Percentiles rank a stretch among this genome's conserved stretches.
phyloP scores from a whole-genome alignment of 2,329 filamentous ascomycete species.

The Hortaea sp. region DNA sequence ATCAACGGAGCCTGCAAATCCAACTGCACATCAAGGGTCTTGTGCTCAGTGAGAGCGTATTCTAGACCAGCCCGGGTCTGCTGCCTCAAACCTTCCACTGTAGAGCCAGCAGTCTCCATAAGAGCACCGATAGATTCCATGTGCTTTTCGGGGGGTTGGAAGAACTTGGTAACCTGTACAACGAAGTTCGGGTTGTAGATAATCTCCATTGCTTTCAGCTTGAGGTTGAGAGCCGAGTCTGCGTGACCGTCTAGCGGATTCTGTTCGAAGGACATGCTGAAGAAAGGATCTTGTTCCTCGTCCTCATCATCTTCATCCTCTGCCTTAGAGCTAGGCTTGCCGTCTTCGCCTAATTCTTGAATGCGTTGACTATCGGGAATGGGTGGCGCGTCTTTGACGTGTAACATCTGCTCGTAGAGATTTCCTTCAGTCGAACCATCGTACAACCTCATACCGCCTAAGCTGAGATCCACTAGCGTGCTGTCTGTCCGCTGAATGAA shows the following conservation, averaged over 20 bases:
- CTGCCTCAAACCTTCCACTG: conserved; percentile 86
- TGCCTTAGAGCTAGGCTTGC: conserved; percentile 33
- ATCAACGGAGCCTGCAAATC: conserved; percentile 94
- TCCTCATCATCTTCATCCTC: conserved; percentile 33
- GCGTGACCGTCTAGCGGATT: conserved; percentile 89
- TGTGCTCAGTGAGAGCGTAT: conserved; percentile 94
- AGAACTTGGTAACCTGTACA: conserved; percentile 85
- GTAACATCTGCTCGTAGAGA: conserved; percentile 87
- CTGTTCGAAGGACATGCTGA: conserved; percentile 84
- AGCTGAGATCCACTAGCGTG: conserved; percentile 73
- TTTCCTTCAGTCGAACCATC: conserved; percentile 90
- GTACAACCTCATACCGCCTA: conserved; percentile 87
- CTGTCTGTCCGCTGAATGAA: conserved; percentile 85
- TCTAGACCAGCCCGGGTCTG: conserved; percentile 93
- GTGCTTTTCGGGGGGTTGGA: conserved; percentile 88
- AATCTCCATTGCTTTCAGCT: conserved; percentile 89
- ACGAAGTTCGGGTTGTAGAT: conserved; percentile 96
- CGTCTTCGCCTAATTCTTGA: conserved; percentile 40
- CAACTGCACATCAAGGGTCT: conserved; percentile 91
- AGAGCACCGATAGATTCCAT: conserved; percentile 97
- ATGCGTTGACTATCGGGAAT: conserved; percentile 41
- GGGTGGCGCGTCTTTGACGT: conserved; percentile 75
- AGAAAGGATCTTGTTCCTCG: conserved; percentile 66
- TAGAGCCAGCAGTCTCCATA: conserved; percentile 91
- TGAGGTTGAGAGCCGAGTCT: conserved; percentile 80